Conservation (phyloP, 768 basidiomycete genomes). For the Tylopilus cervinicoccineus region DNA sequence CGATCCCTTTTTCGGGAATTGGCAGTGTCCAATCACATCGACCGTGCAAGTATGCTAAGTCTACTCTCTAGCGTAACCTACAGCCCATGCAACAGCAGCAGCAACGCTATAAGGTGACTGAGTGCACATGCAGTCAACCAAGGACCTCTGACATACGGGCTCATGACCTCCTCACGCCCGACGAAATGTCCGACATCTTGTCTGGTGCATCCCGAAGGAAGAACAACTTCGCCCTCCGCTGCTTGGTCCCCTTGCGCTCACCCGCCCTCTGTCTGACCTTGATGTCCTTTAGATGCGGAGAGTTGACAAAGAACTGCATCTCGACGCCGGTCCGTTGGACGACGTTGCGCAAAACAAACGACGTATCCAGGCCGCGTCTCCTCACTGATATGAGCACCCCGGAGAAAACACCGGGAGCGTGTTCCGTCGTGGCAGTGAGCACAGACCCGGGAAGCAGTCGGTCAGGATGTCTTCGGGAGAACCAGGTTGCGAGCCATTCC, state of each 20-base stretch:
- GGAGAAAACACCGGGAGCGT: conserved; percentile 80
- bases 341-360: conserved; percentile 86
- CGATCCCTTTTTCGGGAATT: conserved; percentile 14
- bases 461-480: conserved; percentile 64
- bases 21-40: conserved; percentile 5
- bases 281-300: conserved; percentile 86
- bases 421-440: conserved; percentile 69
- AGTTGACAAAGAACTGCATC: conserved; percentile 84
- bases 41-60: conserved; percentile 11
- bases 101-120: conserved; percentile 4
- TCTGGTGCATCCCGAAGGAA: conserved; percentile 80
- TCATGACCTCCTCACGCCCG: conserved; percentile 34
- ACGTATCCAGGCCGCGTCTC: conserved; percentile 80
- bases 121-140: conserved; percentile 1
- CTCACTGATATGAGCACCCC: conserved; percentile 85
- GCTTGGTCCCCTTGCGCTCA: conserved; percentile 42
- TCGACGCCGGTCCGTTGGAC: conserved; percentile 90
- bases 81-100: not conserved
- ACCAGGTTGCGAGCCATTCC: conserved; percentile 61
- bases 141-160: conserved; percentile 1
- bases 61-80: conserved; percentile 1
- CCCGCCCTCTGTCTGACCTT: conserved; percentile 66
- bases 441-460: conserved; percentile 84
- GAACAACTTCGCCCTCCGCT: conserved; percentile 77
- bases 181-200: conserved; percentile 76